Percentiles rank a stretch among this genome's conserved stretches.
These are phyloP conservation scores for Hylodesmum podocarpum DNA, from an alignment of 306 rosid genomes.

Conservation along the genomic window DNA sequence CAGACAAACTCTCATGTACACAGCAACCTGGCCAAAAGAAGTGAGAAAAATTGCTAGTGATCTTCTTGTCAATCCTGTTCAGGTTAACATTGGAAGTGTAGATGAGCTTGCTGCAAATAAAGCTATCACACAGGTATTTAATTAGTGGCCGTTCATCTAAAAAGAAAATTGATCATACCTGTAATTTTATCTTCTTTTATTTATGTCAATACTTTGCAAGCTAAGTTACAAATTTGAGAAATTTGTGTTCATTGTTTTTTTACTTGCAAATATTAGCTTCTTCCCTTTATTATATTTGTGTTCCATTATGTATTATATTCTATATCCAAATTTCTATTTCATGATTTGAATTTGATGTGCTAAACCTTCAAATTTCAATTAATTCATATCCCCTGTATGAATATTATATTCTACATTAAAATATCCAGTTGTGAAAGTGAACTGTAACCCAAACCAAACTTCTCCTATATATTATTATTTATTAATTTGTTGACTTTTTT, in stretches of 20 bases:
- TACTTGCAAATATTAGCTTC: not conserved
- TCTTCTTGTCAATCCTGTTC: constrained; percentile 95
- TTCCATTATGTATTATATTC: not conserved
- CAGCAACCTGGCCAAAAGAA: constrained; percentile 99
- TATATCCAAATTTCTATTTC: not conserved
- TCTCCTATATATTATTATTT: not conserved
- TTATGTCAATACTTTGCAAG: not conserved
- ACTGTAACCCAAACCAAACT: not conserved
- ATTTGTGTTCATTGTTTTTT: not conserved
- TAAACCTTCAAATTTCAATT: not conserved
- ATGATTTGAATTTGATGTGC: not conserved
- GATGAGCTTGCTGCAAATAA: constrained; percentile 98
- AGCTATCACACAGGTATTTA: constrained; percentile 89
- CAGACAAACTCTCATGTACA: constrained; percentile 97
- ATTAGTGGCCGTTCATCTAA: not conserved
- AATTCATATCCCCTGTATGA: not conserved
- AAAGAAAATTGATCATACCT: not conserved
- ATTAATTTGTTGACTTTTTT: not conserved
- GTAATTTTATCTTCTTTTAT: constrained; percentile 15
- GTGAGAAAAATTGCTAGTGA: constrained; percentile 94
- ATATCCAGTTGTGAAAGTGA: not conserved
- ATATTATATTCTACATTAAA: not conserved
- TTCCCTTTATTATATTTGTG: constrained; percentile 16
- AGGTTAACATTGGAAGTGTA: constrained; percentile 93
- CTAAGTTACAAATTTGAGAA: not conserved